These are phyloP conservation scores for Fusarium musae DNA, from an alignment of 2,329 filamentous ascomycete genomes.

Conservation along the genomic window DNA sequence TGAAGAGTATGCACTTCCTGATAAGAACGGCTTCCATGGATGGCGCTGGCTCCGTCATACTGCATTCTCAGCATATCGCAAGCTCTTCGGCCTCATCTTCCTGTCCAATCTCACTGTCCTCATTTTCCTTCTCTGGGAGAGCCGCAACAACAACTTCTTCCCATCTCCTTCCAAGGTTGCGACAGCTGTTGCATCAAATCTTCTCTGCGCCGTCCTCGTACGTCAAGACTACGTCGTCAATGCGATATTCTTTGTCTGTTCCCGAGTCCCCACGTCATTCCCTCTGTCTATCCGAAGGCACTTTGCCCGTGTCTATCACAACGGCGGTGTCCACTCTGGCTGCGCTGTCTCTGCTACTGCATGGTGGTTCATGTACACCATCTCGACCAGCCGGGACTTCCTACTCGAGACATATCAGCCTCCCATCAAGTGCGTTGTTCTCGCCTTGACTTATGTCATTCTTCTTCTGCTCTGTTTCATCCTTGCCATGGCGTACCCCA, in stretches of 20 bases:
- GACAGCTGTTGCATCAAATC: constrained; percentile 35
- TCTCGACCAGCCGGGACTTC: constrained; percentile 26
- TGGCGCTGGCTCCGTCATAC: constrained; percentile 31
- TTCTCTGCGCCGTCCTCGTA: constrained; percentile 57
- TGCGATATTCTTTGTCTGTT: constrained; percentile 54
- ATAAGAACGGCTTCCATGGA: constrained; percentile 29
- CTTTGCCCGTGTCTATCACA: constrained; percentile 56
- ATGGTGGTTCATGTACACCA: constrained; percentile 52
- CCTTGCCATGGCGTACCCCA: constrained; percentile 37
- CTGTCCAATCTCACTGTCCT: constrained; percentile 18
- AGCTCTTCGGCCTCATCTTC: constrained; percentile 30
- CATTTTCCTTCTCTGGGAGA: constrained; percentile 7
- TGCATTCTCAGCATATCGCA: constrained; percentile 32
- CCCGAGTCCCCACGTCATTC: constrained; percentile 52
- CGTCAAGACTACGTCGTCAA: constrained; percentile 63
- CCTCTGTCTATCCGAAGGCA: constrained; percentile 56
- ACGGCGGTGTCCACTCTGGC: constrained; percentile 58
- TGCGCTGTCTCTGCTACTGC: constrained; percentile 53
- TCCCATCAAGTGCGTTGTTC: constrained; percentile 20
- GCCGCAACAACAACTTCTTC: constrained; percentile 19
- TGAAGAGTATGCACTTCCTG: constrained; percentile 21
- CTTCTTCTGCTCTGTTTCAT: constrained; percentile 37
- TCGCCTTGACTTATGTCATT: constrained; percentile 45
- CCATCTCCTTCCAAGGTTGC: constrained; percentile 19
- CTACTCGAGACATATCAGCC: neutral